These are phyloP conservation scores for Arachis monticola DNA, from an alignment of 331 rosid species.

Conservation along the genomic window DNA sequence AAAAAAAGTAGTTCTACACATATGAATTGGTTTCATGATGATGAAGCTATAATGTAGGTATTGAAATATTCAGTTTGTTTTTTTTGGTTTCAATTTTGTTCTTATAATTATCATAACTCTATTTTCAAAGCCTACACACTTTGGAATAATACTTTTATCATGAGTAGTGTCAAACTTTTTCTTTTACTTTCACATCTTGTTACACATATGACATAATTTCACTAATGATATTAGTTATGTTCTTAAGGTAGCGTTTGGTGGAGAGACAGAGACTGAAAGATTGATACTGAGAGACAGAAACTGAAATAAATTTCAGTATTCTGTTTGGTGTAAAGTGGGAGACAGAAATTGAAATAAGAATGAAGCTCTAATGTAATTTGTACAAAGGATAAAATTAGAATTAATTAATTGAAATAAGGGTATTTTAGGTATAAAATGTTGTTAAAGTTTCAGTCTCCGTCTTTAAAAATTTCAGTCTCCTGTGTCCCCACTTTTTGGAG, in stretches of 20 bases:
- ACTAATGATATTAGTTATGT: constrained; percentile 1
- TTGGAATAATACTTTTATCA: background rate
- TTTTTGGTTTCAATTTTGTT: background rate
- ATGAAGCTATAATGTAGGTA: background rate
- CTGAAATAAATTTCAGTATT: too few relatives aligned
- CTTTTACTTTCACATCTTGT: background rate
- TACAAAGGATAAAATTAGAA: too few relatives aligned
- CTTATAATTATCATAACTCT: background rate
- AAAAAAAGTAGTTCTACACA: background rate
- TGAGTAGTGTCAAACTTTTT: background rate
- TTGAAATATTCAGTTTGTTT: background rate
- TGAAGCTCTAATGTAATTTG: too few relatives aligned
- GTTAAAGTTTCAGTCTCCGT: too few relatives aligned
- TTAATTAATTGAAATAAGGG: too few relatives aligned
- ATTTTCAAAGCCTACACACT: background rate
- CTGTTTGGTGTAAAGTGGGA: too few relatives aligned
- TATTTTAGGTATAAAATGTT: too few relatives aligned
- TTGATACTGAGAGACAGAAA: too few relatives aligned
- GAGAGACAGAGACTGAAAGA: too few relatives aligned
- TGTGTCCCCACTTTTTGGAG: too few relatives aligned
- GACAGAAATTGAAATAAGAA: too few relatives aligned
- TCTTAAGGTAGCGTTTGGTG: background rate
- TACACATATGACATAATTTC: background rate
- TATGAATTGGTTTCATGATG: background rate
- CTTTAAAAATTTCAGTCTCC: too few relatives aligned